Base-by-base conservation (phyloP, 2,329 filamentous ascomycete genomes). In the Sporothrix euskadiensis region DNA sequence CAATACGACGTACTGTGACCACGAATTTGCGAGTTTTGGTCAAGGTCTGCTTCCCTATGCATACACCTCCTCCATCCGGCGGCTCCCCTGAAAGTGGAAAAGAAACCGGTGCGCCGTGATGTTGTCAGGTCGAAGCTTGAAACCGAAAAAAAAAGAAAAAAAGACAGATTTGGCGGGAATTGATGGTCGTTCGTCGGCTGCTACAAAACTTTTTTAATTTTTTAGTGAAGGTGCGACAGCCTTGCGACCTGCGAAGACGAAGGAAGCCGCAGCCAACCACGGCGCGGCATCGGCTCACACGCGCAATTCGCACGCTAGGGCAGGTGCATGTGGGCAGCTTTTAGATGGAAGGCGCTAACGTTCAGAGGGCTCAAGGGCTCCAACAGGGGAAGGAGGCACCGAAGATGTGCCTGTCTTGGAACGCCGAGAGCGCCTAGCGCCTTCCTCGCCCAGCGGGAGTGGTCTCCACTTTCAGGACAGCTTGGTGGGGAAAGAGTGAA, bases 221-320 rank as follows among this genome's bases (percentile, higher is more conserved):
- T 49, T 72, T 72, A 61, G 52, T 66, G 63, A 39, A 41, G 16
- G 39, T 69, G 35, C 44, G 56, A 72, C 66, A 74, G 71, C 73
- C 73, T 74, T 57, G 72, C 52, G 69, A 56, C 22, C 61, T 22
- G n/a, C 35, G 26, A 39, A 70, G 57, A 57, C 44, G 52, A 19
- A 41, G 49, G 49, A 70, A 49, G 44, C 52, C 4, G 44, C 49
- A 73, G 71, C 73, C 73, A 74, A 74, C 73, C 73, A 74, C 66
- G 44, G 71, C 39, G 49, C 57, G 71, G 71, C 30, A 71, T 65
- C 59, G 73, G 73, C 59, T 54, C 73, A 74, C 73, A 65, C 69
- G 49, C 57, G 35, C 54, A 26, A 19, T 19, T 35, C 39, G 10
- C 44, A 56, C 32, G 44, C 30, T 69, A 32, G 49, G 56, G 56